Conservation (phyloP, 1,284 basidiomycete species). For the Ceraceosorus guamensis region DNA sequence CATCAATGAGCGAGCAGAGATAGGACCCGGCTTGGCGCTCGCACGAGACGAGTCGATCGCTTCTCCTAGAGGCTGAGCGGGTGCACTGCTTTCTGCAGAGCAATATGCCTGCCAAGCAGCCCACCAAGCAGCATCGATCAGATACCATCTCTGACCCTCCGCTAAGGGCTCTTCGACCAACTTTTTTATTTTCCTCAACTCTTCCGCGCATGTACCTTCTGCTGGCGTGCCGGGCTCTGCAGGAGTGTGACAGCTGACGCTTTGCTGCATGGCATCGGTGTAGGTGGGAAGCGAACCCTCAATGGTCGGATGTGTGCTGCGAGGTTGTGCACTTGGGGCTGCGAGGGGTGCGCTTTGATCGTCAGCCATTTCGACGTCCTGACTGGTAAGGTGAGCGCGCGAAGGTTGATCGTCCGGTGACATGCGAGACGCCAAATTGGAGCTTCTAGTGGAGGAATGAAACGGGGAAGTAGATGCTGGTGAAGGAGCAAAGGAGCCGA, state of each 20-base stretch:
- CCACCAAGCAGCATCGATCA: slow-evolving; percentile 67
- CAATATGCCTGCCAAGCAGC: slow-evolving; percentile 66
- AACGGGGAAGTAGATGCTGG: too few species aligned
- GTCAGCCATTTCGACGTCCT: too few species aligned
- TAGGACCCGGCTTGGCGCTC: neutral
- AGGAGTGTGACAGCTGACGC: neutral
- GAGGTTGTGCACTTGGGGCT: too few species aligned
- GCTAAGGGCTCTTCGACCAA: slow-evolving; percentile 52
- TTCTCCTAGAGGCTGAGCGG: slow-evolving; percentile 57
- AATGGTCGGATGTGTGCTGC: too few species aligned
- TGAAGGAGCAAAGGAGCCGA: neutral
- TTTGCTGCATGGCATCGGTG: slow-evolving; percentile 6
- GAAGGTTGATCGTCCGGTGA: too few species aligned
- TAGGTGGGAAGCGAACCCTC: slow-evolving; percentile 1
- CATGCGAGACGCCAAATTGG: too few species aligned
- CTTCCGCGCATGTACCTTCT: slow-evolving; percentile 3
- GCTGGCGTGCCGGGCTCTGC: neutral
- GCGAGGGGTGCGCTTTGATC: too few species aligned
- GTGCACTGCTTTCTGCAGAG: slow-evolving; percentile 61
- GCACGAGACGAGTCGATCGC: slow-evolving; percentile 36
- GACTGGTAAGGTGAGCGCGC: too few species aligned
- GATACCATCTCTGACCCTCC: slow-evolving; percentile 67
- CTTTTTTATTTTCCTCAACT: slow-evolving; percentile 6
- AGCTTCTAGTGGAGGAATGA: too few species aligned
- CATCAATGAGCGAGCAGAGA: slow-evolving; percentile 15